Base-by-base conservation (phyloP, 805 yeast species). In the Wickerhamomyces silvicola region DNA sequence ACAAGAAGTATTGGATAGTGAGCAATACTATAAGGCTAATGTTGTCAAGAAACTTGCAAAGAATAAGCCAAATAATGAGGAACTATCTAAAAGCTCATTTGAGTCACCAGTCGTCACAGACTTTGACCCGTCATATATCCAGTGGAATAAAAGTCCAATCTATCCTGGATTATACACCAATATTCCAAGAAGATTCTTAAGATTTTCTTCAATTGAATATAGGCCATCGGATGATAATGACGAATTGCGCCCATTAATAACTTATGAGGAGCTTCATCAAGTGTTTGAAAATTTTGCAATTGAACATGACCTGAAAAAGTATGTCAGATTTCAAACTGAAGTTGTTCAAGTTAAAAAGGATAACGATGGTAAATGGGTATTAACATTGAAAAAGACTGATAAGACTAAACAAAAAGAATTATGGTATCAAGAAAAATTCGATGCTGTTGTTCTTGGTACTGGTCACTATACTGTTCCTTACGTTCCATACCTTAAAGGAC, bases 391-490 rank as follows among this genome's bases (percentile, higher is more conserved):
- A 22, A 24, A 14, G 11, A 20, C 21, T 10, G 42, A 41, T 27
- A 49, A 46, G n/a, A 42, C 42, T 5, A 10, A n/a, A n/a, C n/a
- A n/a, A n/a, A n/a, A 41, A 2, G 66, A 61, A 30, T 22, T 43
- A n/a, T 62, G 67, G 67, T 54, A 41, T 39, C 62, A 54, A 35
- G 52, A 56, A 23, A 47, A 35, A 9, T 60, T 49, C 33, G 65
- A 60, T 43, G n/a, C 36, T 10, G 64, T 76, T 6, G 62, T 70
- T 4, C 48, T 74, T 10, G 72, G 78, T 4, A 52, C 67, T 9
- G 83, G 83, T 8, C 72, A 70, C 43, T 72, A 61, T 47, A 60
- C 71, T 24, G 54, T 64, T 10, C 82, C 83, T 3, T 56, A 45
- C 35, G 44, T 66, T 24, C 50, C 24, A 22, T 22, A 57, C 9